Conservation (phyloP, 176 grass and related monocot genomes). For the Elaeis guineensis region DNA sequence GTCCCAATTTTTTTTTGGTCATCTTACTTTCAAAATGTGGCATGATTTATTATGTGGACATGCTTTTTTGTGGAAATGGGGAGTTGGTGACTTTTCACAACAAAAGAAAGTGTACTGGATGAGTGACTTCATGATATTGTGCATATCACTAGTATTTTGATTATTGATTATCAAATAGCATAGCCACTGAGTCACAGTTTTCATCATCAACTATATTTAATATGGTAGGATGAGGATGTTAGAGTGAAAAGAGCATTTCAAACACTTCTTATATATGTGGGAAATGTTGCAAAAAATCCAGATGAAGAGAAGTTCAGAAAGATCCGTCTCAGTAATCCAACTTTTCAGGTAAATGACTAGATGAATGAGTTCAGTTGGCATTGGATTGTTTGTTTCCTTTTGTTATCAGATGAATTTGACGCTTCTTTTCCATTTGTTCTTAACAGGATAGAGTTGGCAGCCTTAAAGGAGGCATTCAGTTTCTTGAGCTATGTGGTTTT, state of each 20-base stretch:
- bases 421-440: constrained; percentile 4
- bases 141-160: too few species aligned
- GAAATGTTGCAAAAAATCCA: constrained; percentile 57
- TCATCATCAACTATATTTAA: too few species aligned
- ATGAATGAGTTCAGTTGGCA: neutral
- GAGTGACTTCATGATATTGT: too few species aligned
- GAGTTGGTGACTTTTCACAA: too few species aligned
- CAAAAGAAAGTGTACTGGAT: too few species aligned
- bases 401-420: neutral
- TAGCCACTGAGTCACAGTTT: too few species aligned
- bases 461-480: constrained; percentile 49
- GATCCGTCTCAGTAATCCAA: constrained; percentile 53
- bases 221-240: constrained; percentile 37
- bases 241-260: constrained; percentile 63
- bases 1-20: too few species aligned
- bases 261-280: constrained; percentile 47
- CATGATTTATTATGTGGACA: too few species aligned
- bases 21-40: too few species aligned
- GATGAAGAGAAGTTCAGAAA: constrained; percentile 70
- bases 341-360: constrained; percentile 42
- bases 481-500: constrained; percentile 79
- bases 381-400: too few species aligned
- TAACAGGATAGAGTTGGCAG: constrained; percentile 1
- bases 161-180: too few species aligned
- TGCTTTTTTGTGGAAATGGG: too few species aligned